Evolutionary conservation across 805 yeast species (phyloP).

Genomic region (Kockiozyma suomiensis): DNA sequence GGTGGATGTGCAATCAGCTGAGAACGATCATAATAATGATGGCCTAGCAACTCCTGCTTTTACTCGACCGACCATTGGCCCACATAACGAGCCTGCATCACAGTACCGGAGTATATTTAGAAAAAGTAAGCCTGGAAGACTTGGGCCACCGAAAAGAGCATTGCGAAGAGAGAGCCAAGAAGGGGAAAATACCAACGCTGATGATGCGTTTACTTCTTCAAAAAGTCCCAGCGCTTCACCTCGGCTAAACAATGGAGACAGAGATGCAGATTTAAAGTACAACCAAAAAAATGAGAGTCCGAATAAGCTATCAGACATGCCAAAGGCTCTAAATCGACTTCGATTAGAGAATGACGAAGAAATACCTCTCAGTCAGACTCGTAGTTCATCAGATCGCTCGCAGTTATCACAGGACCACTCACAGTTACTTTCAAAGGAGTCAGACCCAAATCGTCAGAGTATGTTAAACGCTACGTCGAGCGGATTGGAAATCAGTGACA

Average conservation of each 20-base stretch:
- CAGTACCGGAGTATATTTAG: constrained; percentile 41
- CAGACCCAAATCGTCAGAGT: neutral
- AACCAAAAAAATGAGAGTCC: neutral
- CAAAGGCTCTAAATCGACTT: neutral
- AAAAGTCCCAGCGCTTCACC: constrained; percentile 15
- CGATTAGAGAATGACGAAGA: constrained; percentile 33
- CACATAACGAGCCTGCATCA: constrained; percentile 31
- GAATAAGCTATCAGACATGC: neutral
- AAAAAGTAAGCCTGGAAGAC: constrained; percentile 39
- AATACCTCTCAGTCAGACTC: constrained; percentile 33
- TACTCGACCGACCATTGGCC: constrained; percentile 26
- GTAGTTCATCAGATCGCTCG: constrained; percentile 6
- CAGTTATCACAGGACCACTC: neutral
- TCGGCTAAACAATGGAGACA: neutral
- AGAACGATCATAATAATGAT: neutral
- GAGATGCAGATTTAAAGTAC: neutral
- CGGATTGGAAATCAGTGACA: neutral
- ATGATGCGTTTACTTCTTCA: neutral
- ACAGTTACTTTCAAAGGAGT: neutral
- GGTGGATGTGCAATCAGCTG: neutral
- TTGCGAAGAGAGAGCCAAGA: constrained; percentile 32
- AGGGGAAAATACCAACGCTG: constrained; percentile 10
- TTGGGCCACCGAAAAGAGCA: constrained; percentile 47
- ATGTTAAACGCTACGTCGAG: neutral
- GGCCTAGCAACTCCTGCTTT: constrained; percentile 25